A percentile compares a stretch with the other conserved stretches of the same genome.
These are phyloP conservation scores for Sarcocystis neurona DNA, from an alignment of 169 alveolate species.

Conservation along the genomic window DNA sequence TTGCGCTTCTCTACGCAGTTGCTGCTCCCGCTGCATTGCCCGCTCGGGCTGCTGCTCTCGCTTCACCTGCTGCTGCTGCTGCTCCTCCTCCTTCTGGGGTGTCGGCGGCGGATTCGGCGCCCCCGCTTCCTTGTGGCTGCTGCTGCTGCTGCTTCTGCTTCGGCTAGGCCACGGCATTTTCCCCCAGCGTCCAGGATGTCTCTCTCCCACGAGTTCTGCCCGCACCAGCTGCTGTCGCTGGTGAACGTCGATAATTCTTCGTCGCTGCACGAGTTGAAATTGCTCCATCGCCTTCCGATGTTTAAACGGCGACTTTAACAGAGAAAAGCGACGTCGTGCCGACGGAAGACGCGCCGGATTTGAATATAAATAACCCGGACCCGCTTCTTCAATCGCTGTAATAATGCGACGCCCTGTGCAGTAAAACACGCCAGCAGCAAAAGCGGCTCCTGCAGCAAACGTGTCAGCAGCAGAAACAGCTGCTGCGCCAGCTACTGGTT, in stretches of 20 bases:
- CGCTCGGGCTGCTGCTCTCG: background rate
- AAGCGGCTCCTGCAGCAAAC: background rate
- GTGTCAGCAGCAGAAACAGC: too few relatives aligned
- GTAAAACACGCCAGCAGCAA: background rate
- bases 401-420: conserved; percentile 8
- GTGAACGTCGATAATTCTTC: conserved; percentile 17
- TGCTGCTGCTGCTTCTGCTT: background rate
- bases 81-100: too few relatives aligned
- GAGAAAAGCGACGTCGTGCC: conserved; percentile 12
- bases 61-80: background rate
- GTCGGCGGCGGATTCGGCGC: too few relatives aligned
- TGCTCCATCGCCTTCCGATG: conserved; percentile 19
- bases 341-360: background rate
- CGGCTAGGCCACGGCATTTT: conserved; percentile 25
- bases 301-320: background rate
- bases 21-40: too few relatives aligned
- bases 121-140: too few relatives aligned
- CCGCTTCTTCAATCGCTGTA: background rate
- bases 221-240: background rate
- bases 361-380: conserved; percentile 5
- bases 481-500: too few relatives aligned
- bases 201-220: background rate
- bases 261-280: background rate
- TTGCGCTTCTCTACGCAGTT: background rate
- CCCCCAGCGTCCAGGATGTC: background rate